phyloP scores from a whole-genome alignment of 164 flowering plant species.

The Saururus chinensis region DNA sequence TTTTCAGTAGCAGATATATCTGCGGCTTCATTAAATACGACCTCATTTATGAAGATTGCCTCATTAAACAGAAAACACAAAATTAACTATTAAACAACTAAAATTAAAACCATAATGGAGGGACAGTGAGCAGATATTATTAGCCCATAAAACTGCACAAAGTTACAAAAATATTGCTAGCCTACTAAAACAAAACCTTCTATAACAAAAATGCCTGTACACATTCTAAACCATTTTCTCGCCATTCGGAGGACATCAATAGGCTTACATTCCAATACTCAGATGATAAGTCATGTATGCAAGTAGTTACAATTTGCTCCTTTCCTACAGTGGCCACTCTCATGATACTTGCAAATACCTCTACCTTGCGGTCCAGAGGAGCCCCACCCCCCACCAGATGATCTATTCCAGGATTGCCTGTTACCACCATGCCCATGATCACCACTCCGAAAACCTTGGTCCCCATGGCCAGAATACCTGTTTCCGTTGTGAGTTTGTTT shows the following conservation, averaged over 20 bases:
- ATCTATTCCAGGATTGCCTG: conserved; percentile 35
- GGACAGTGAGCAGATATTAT: not conserved
- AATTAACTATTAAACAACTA: not conserved
- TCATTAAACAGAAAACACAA: no score
- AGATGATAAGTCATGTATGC: conserved; percentile 24
- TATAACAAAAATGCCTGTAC: conserved; percentile 12
- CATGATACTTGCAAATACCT: conserved; percentile 46
- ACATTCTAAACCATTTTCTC: conserved; percentile 1
- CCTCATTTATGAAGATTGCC: no score
- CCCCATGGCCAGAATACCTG: conserved; percentile 31
- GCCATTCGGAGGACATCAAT: not conserved
- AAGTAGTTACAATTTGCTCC: conserved; percentile 55
- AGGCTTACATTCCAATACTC: no score
- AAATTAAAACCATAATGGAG: not conserved
- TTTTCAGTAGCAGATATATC: no score
- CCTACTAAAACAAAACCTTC: conserved; percentile 5
- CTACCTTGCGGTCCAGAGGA: conserved; percentile 22
- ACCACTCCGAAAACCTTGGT: conserved; percentile 30
- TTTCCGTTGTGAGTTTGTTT: conserved; percentile 32
- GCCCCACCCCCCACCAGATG: conserved; percentile 31
- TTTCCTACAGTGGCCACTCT: conserved; percentile 65
- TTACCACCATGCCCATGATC: conserved; percentile 37
- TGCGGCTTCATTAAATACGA: no score
- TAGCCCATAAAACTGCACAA: not conserved
- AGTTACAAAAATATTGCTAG: not conserved